Evolutionary conservation across 2,329 filamentous ascomycete species (phyloP).

Genomic region (Alternaria triticimaculans): DNA sequence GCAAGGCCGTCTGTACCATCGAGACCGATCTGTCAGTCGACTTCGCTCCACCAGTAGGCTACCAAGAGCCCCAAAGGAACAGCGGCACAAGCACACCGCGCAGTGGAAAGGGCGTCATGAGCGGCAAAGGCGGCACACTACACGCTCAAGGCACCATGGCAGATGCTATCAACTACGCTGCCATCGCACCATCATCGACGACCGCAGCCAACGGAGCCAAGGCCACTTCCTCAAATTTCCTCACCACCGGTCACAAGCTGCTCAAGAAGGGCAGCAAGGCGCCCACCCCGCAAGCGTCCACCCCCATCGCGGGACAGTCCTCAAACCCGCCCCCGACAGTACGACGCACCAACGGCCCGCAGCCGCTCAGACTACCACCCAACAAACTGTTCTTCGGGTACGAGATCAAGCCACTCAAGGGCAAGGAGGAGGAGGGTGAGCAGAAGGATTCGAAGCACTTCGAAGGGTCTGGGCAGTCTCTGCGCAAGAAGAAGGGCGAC

Average conservation of each 20-base stretch:
- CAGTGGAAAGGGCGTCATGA: constrained; percentile 68
- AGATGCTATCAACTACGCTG: constrained; percentile 93
- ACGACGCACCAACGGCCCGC: constrained; percentile 74
- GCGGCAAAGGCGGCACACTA: constrained; percentile 72
- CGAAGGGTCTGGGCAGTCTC: constrained; percentile 81
- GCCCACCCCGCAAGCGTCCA: constrained; percentile 63
- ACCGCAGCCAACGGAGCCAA: constrained; percentile 68
- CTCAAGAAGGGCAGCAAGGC: constrained; percentile 82
- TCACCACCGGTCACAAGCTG: constrained; percentile 81
- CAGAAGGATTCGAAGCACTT: constrained; percentile 72
- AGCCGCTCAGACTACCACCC: constrained; percentile 81
- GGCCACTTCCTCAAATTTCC: constrained; percentile 77
- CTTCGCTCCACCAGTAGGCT: constrained; percentile 92
- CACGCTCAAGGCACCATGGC: constrained; percentile 94
- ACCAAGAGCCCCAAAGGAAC: constrained; percentile 79
- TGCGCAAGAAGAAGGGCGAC: constrained; percentile 74
- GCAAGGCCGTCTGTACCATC: constrained; percentile 86
- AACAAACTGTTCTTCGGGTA: constrained; percentile 98
- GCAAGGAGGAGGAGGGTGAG: constrained; percentile 67
- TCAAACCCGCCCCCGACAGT: constrained; percentile 51
- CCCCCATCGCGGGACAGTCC: constrained; percentile 68
- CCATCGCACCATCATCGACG: constrained; percentile 80
- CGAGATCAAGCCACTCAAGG: constrained; percentile 86
- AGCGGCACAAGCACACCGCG: constrained; percentile 89
- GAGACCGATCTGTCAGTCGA: constrained; percentile 97